Evolutionary conservation across 202 grass and related monocot species (phyloP).

Genomic region (Setaria italica): DNA sequence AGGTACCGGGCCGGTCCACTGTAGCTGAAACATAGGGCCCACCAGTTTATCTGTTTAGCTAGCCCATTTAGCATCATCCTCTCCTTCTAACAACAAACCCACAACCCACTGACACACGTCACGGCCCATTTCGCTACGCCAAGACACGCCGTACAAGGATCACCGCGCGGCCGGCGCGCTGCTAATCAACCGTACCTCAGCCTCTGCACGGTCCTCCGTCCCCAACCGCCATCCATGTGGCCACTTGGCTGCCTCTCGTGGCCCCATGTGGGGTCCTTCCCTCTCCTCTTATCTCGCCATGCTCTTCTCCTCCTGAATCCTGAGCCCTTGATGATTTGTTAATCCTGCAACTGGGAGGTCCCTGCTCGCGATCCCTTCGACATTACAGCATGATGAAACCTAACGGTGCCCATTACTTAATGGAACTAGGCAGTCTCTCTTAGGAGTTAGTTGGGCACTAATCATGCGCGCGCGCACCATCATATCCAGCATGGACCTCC

Average conservation of each 20-base stretch:
- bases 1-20: no score
- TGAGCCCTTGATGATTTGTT: not conserved
- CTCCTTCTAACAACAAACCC: no score
- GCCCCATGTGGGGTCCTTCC: slow-evolving; percentile 40
- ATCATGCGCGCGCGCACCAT: not conserved
- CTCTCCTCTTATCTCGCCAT: not conserved
- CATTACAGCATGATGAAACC: not conserved
- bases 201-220: not conserved
- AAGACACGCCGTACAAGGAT: no score
- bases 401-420: not conserved
- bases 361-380: not conserved
- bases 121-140: no score
- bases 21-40: no score
- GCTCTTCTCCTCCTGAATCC: not conserved
- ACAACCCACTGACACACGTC: no score
- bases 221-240: slow-evolving; percentile 45
- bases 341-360: slow-evolving; percentile 5
- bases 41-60: no score
- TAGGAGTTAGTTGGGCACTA: not conserved
- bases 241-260: slow-evolving; percentile 46
- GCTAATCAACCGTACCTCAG: not conserved
- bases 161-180: not conserved
- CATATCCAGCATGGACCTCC: not conserved
- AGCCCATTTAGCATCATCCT: no score
- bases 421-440: not conserved